Conservation (phyloP, 352 stramenopile species). For the Phytophthora chlamydospora region DNA sequence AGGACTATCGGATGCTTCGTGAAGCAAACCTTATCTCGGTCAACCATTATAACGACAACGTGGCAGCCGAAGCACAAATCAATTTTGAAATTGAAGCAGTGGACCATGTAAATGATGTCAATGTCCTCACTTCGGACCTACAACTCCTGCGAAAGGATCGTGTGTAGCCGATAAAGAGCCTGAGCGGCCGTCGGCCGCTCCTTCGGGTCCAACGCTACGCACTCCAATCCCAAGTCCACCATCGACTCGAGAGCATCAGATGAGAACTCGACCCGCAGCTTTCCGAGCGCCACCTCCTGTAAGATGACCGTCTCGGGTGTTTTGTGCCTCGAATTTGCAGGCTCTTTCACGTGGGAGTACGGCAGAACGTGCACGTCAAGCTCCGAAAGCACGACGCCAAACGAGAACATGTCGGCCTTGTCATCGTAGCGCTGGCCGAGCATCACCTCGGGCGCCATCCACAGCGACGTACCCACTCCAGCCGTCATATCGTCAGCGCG, state of each 20-base stretch:
- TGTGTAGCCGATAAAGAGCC: conserved; percentile 20
- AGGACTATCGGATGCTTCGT: no score
- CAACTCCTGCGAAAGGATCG: conserved; percentile 15
- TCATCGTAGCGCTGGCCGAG: conserved; percentile 27
- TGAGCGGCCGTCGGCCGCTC: conserved; percentile 31
- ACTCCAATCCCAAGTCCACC: conserved; percentile 25
- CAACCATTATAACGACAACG: no score
- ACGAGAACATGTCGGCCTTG: conserved; percentile 19
- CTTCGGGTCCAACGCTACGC: conserved; percentile 25
- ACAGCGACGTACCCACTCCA: conserved; percentile 26
- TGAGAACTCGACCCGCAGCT: conserved; percentile 35
- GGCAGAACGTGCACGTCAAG: conserved; percentile 32
- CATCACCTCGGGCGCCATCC: conserved; percentile 44
- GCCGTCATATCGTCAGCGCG: conserved; percentile 35
- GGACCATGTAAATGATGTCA: no score
- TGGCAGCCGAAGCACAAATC: no score
- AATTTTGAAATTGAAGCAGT: no score
- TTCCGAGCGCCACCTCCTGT: conserved; percentile 32
- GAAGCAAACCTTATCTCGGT: no score
- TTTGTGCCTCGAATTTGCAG: neutral
- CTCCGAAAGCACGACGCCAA: conserved; percentile 27
- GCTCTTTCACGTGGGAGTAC: conserved; percentile 32
- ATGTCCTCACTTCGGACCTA: conserved; percentile 1
- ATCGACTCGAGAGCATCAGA: conserved; percentile 11
- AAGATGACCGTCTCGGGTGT: conserved; percentile 15